Evolutionary conservation across 768 basidiomycete genomes (phyloP).

Genomic region (Fistulinella prunicolor): DNA sequence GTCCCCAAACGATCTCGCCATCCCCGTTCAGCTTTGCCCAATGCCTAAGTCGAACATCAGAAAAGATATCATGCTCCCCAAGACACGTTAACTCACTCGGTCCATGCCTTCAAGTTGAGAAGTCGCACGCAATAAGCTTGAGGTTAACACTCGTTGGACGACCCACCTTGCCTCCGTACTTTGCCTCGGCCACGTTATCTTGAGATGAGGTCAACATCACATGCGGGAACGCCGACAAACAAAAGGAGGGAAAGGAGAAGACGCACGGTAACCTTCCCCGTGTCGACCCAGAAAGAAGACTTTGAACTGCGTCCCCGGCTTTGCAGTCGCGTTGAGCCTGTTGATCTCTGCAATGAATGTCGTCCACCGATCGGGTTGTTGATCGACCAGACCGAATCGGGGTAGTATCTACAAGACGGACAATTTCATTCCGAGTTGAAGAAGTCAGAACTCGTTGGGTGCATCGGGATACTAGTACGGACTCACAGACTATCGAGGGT

Average conservation of each 20-base stretch:
- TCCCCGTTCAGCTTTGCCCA: slow-evolving; percentile 67
- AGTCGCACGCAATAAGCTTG: neutral
- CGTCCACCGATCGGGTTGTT: slow-evolving; percentile 47
- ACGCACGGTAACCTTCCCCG: slow-evolving; percentile 52
- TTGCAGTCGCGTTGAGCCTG: slow-evolving; percentile 30
- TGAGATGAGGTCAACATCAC: neutral
- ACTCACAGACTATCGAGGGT: slow-evolving; percentile 15
- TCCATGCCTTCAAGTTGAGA: slow-evolving; percentile 45
- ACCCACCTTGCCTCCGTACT: slow-evolving; percentile 54
- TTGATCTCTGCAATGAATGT: slow-evolving; percentile 40
- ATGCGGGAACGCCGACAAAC: too few relatives aligned
- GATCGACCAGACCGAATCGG: slow-evolving; percentile 37
- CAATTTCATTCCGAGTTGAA: too few relatives aligned
- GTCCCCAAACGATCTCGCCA: slow-evolving; percentile 69
- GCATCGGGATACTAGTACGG: neutral
- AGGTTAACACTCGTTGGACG: neutral
- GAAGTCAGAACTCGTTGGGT: neutral
- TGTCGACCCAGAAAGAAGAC: slow-evolving; percentile 66
- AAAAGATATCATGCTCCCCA: neutral
- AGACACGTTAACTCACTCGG: slow-evolving; percentile 41
- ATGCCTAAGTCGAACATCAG: slow-evolving; percentile 36
- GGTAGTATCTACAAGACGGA: slow-evolving; percentile 14
- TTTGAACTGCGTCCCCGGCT: slow-evolving; percentile 36
- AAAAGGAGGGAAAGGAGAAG: neutral
- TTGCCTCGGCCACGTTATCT: slow-evolving; percentile 70